Evolutionary conservation across 148 eudicot species (phyloP), one percentile per base, ranked within the genome.

Genomic region (Amaranthus cruentus): DNA sequence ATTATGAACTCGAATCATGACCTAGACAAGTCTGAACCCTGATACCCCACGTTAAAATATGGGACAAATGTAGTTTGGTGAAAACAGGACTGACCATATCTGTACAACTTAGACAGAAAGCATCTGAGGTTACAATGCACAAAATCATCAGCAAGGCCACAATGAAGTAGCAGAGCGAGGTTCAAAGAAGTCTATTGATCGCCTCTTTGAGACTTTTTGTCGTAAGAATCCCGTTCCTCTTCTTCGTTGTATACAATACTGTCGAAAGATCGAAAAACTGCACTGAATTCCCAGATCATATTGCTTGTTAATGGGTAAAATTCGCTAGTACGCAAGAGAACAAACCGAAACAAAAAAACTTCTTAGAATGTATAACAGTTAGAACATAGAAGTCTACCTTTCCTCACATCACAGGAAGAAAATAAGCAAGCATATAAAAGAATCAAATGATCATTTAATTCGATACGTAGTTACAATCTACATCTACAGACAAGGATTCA

Each of bases 381-480:
- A 65, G 62, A 2, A 18, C 55, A 44, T 21, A n/a, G n/a, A 43
- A 47, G 15, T 64, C 2, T 43, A 28, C 15, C 50, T n/a, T 44
- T 11, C 15, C 18, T 7, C 51, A 46, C 51, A 6, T 12, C 10
- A 18, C n/a, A 51, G 42, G 38, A 52, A 38, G n/a, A 43, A 14
- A 57, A 58, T 5, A 18, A 18, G 46, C 38, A 64, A 61, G 52
- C 73, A 76, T 62, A 76, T 70, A 63, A 76, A 76, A 76, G 69
- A 76, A 76, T 76, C 59, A 70, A 70, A 70, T 70, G 69, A 76
- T 70, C 69, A 70, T 62, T 62, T 70, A 6, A 38, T 62, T 70
- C 46, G 38, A 76, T 62, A 77, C 75, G 71, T 64, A 77, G 80
- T 77, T 71, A 77, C 80, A 77, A 56, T 71, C 75, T 77, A 77